Percentiles rank a stretch among this genome's conserved stretches.
Evolutionary conservation across 768 basidiomycete species (phyloP).

Genomic region (Lentinula lateritia): DNA sequence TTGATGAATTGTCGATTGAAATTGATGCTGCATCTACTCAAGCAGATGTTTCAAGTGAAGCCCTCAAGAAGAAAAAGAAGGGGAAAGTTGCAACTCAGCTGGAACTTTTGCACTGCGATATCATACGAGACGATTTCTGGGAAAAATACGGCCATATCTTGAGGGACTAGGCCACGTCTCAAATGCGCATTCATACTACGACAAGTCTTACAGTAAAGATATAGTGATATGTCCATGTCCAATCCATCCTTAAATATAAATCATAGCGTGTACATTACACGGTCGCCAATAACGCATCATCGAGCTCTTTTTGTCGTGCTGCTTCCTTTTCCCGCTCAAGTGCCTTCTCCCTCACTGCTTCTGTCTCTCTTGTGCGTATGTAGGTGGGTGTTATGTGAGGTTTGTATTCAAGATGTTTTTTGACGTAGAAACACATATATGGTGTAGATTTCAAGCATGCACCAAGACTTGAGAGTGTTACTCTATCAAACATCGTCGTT

Average conservation of each 20-base stretch:
- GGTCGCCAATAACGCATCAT: slow-evolving; percentile 58
- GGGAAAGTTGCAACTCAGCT: slow-evolving; percentile 38
- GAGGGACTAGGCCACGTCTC: slow-evolving; percentile 18
- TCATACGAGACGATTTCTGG: slow-evolving; percentile 85
- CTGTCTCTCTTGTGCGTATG: slow-evolving; percentile 57
- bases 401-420: slow-evolving; percentile 82
- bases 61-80: slow-evolving; percentile 17
- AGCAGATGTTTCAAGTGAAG: slow-evolving; percentile 9
- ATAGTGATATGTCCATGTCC: not conserved
- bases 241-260: not conserved
- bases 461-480: slow-evolving; percentile 63
- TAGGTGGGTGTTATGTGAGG: slow-evolving; percentile 65
- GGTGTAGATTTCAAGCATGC: slow-evolving; percentile 68
- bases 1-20: not conserved
- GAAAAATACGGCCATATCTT: slow-evolving; percentile 49
- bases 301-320: slow-evolving; percentile 53
- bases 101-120: slow-evolving; percentile 71
- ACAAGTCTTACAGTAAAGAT: not conserved
- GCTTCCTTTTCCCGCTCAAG: slow-evolving; percentile 45
- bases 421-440: slow-evolving; percentile 96
- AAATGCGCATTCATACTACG: not conserved
- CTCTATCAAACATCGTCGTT: slow-evolving; percentile 34
- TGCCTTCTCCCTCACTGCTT: slow-evolving; percentile 57
- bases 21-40: not conserved
- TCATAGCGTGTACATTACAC: slow-evolving; percentile 19